These are phyloP conservation scores for Pascua guehoae DNA, from an alignment of 1,284 basidiomycete genomes.

Conservation along the genomic window DNA sequence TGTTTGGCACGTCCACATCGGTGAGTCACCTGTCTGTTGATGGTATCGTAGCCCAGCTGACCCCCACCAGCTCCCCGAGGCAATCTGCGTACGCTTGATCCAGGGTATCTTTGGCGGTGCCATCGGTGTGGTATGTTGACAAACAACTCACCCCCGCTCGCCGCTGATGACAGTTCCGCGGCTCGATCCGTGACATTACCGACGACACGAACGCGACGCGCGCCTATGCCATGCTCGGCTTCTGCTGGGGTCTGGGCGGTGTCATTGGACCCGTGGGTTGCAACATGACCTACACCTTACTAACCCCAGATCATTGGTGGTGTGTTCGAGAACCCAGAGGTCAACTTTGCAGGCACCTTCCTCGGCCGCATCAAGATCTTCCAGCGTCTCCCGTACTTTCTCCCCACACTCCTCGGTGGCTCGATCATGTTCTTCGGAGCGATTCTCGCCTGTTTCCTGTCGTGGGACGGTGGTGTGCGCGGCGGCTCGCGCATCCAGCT, in stretches of 20 bases:
- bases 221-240: constrained; percentile 90
- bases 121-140: constrained; percentile 73
- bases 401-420: constrained; percentile 78
- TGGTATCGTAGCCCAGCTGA: not conserved
- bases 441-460: constrained; percentile 80
- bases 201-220: constrained; percentile 77
- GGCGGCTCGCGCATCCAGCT: constrained; percentile 73
- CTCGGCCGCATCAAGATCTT: constrained; percentile 67
- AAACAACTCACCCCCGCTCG: not conserved
- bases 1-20: constrained; percentile 81
- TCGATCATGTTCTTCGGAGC: constrained; percentile 72
- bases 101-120: constrained; percentile 96
- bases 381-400: constrained; percentile 78
- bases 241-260: constrained; percentile 94
- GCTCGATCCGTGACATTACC: constrained; percentile 82
- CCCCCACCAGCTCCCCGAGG: constrained; percentile 61
- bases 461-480: constrained; percentile 81
- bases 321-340: constrained; percentile 76
- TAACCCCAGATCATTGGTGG: constrained; percentile 65
- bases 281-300: not conserved
- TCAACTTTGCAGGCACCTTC: constrained; percentile 69
- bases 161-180: constrained; percentile 53
- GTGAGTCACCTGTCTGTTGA: constrained; percentile 21
- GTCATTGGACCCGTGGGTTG: constrained; percentile 43
- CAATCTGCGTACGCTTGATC: constrained; percentile 79